Conservation (phyloP, 371 early-diverging fungal species). For the Mortierella sp. region DNA sequence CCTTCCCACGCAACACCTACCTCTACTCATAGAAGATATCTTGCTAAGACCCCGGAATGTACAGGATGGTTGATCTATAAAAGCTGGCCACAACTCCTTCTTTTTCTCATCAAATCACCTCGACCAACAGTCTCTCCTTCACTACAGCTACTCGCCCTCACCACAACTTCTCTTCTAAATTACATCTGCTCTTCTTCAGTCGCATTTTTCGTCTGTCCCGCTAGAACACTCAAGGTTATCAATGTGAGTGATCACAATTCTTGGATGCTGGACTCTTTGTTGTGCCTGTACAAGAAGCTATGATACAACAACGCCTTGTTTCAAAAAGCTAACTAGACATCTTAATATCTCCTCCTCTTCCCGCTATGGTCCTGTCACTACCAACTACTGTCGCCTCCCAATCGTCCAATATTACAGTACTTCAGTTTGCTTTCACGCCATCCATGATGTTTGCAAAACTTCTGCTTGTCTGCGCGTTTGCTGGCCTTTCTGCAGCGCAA, state of each 20-base stretch:
- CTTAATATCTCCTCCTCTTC: slow-evolving; percentile 17
- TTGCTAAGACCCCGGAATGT: slow-evolving; percentile 10
- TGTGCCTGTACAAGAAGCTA: slow-evolving; percentile 10
- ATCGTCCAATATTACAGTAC: slow-evolving; percentile 16
- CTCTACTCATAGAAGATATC: slow-evolving; percentile 19
- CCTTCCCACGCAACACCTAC: slow-evolving; percentile 18
- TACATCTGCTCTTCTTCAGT: slow-evolving; percentile 21
- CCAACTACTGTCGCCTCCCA: slow-evolving; percentile 12
- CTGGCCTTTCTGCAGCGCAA: slow-evolving; percentile 25
- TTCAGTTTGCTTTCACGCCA: slow-evolving; percentile 18
- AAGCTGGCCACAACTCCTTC: slow-evolving; percentile 15
- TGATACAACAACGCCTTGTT: slow-evolving; percentile 11
- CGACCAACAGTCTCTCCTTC: slow-evolving; percentile 17
- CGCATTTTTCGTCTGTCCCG: slow-evolving; percentile 12
- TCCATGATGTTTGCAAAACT: slow-evolving; percentile 23
- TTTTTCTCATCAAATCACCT: slow-evolving; percentile 24
- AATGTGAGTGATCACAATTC: slow-evolving; percentile 21
- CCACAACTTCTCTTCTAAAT: slow-evolving; percentile 7
- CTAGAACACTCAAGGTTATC: slow-evolving; percentile 17
- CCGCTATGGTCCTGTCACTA: slow-evolving; percentile 21
- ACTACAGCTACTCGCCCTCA: slow-evolving; percentile 19
- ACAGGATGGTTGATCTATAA: slow-evolving; percentile 22
- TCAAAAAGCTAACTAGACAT: slow-evolving; percentile 15
- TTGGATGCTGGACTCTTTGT: slow-evolving; percentile 14
- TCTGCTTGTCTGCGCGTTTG: slow-evolving; percentile 18